Evolutionary conservation across 169 alveolate species (phyloP).

Genomic region (Plasmodium malariae): DNA sequence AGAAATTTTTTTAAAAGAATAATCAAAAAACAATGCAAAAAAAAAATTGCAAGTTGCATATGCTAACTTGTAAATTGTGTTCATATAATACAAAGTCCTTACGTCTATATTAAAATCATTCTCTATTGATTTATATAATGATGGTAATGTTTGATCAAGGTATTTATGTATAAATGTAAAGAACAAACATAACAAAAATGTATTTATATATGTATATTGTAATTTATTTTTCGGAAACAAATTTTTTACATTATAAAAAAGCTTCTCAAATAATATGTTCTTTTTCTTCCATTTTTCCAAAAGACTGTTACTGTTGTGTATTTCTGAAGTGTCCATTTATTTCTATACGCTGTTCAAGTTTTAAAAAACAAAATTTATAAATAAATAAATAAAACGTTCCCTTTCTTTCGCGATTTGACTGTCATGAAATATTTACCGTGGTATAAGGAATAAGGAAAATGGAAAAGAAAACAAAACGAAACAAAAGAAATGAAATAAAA

Average conservation of each 20-base stretch:
- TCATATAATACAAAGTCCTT: slow-evolving; percentile 52
- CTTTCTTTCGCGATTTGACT: no score
- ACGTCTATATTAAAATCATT: slow-evolving; percentile 50
- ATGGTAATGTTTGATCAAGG: slow-evolving; percentile 69
- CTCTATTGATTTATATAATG: slow-evolving; percentile 67
- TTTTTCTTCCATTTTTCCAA: slow-evolving; percentile 23
- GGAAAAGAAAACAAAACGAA: no score
- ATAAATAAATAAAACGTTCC: no score
- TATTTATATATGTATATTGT: slow-evolving; percentile 56
- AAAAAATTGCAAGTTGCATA: slow-evolving; percentile 46
- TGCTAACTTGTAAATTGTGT: slow-evolving; percentile 45
- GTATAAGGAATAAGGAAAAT: no score
- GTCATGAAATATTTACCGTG: no score
- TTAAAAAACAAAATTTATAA: no score
- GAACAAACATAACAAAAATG: slow-evolving; percentile 25
- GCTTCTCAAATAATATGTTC: neutral
- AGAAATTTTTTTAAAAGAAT: slow-evolving; percentile 35
- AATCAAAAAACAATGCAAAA: slow-evolving; percentile 64
- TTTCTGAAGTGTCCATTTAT: slow-evolving; percentile 38
- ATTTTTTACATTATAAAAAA: slow-evolving; percentile 16
- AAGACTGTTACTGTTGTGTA: neutral
- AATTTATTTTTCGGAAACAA: slow-evolving; percentile 54
- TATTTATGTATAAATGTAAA: slow-evolving; percentile 71
- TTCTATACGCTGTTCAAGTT: no score
- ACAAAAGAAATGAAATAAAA: no score